phyloP scores from a whole-genome alignment of 2,329 filamentous ascomycete species.

The Acrocalymma vagum region DNA sequence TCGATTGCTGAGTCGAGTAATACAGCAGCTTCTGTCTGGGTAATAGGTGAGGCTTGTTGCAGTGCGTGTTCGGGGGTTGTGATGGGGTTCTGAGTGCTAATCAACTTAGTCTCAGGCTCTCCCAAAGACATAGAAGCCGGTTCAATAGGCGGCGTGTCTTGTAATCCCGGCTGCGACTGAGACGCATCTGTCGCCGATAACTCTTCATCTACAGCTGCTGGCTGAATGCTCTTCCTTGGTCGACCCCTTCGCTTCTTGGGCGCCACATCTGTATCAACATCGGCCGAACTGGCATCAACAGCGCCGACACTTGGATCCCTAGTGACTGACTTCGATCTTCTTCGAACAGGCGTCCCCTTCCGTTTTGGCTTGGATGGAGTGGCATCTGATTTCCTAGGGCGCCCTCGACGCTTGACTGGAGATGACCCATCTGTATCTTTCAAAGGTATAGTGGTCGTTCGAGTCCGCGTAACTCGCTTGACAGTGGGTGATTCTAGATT shows the following conservation, averaged over 20 bases:
- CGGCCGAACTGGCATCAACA: constrained; percentile 29
- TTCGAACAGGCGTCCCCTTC: constrained; percentile 42
- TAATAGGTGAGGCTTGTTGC: no score
- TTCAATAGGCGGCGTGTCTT: no score
- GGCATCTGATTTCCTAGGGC: constrained; percentile 47
- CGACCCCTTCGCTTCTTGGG: constrained; percentile 43
- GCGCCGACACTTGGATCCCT: constrained; percentile 23
- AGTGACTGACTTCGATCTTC: constrained; percentile 32
- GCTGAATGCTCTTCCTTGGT: constrained; percentile 40
- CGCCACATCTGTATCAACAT: constrained; percentile 30
- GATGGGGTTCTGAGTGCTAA: no score
- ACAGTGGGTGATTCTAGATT: constrained; percentile 40
- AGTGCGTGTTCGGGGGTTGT: no score
- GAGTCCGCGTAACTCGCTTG: constrained; percentile 35
- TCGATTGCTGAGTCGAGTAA: no score
- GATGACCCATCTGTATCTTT: constrained; percentile 49
- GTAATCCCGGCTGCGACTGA: no score
- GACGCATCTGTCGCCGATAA: constrained; percentile 14
- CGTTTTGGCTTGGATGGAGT: constrained; percentile 36
- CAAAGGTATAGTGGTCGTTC: constrained; percentile 52
- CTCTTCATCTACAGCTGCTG: constrained; percentile 25
- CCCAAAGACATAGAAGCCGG: not conserved
- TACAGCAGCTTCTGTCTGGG: no score
- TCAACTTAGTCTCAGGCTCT: no score
- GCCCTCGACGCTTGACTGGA: constrained; percentile 47